These are phyloP conservation scores for Primulina eburnea DNA, from an alignment of 257 asterid genomes.

Conservation along the genomic window DNA sequence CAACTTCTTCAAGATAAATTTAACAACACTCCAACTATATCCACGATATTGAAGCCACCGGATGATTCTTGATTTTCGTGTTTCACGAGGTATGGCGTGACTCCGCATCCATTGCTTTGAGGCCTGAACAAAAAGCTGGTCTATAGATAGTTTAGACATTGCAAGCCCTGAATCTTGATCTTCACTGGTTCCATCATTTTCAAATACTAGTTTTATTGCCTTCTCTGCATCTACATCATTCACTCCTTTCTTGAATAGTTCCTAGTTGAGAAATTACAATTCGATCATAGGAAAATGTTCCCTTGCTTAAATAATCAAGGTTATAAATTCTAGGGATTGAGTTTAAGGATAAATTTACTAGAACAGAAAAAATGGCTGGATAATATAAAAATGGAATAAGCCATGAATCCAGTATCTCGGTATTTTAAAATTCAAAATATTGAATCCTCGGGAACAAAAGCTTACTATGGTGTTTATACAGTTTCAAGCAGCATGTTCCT, in stretches of 20 bases:
- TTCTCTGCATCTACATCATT: constrained; percentile 53
- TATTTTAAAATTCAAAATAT: not conserved
- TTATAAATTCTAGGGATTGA: not conserved
- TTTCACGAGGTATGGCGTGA: constrained; percentile 44
- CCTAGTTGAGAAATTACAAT: constrained; percentile 36
- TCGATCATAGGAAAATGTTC: constrained; percentile 11
- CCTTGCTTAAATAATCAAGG: not conserved
- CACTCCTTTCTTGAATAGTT: constrained; percentile 61
- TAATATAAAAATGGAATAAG: constrained; percentile 1
- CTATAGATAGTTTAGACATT: constrained; percentile 65
- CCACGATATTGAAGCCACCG: constrained; percentile 99
- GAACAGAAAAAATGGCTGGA: not conserved
- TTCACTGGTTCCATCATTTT: constrained; percentile 34
- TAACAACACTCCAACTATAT: constrained; percentile 57
- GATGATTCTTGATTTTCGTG: constrained; percentile 65
- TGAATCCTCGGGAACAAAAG: too few species aligned
- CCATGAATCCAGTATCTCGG: not conserved
- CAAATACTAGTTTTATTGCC: constrained; percentile 65
- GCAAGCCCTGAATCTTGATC: constrained; percentile 48
- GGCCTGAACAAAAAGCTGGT: constrained; percentile 60
- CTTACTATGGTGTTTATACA: not conserved
- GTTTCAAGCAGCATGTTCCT: not conserved
- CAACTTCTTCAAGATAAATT: constrained; percentile 52
- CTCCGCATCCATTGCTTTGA: constrained; percentile 85
- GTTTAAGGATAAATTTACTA: not conserved